These are phyloP conservation scores for Echium plantagineum DNA, from an alignment of 257 asterid genomes.

Conservation along the genomic window DNA sequence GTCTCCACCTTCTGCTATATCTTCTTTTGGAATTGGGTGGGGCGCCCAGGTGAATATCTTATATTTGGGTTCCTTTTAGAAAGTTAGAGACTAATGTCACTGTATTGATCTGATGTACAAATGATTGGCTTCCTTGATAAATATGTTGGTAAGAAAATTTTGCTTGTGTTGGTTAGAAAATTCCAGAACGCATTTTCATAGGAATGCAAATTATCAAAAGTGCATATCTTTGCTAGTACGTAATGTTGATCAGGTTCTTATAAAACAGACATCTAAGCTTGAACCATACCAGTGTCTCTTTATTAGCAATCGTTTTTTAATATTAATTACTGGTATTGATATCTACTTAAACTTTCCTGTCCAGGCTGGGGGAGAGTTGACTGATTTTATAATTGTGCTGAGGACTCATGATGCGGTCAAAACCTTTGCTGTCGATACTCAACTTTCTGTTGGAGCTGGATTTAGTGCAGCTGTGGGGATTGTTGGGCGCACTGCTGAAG, in stretches of 20 bases:
- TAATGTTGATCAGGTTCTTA: too few species aligned
- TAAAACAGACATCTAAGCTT: too few species aligned
- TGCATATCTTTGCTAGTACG: too few species aligned
- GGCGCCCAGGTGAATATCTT: conserved; percentile 85
- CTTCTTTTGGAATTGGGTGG: conserved; percentile 94
- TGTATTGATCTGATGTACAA: too few species aligned
- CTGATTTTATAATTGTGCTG: conserved; percentile 74
- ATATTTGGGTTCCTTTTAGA: background rate
- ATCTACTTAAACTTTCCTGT: conserved; percentile 1
- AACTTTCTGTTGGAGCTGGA: conserved; percentile 90
- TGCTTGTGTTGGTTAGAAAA: background rate
- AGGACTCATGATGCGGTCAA: conserved; percentile 72
- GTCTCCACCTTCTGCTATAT: conserved; percentile 98
- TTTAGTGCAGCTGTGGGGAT: conserved; percentile 76
- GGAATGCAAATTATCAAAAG: background rate
- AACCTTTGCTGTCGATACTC: conserved; percentile 63
- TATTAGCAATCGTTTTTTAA: too few species aligned
- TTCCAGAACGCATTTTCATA: background rate
- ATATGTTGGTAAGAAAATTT: background rate
- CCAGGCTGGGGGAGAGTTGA: conserved; percentile 98
- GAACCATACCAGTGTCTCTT: too few species aligned
- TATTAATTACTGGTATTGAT: too few species aligned
- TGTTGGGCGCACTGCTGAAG: conserved; percentile 93
- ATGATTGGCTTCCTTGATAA: background rate
- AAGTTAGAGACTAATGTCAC: too few species aligned